Percentiles rank a stretch among this genome's conserved stretches.
phyloP scores from a whole-genome alignment of 2,329 filamentous ascomycete genomes.

The Claviceps quebecensis region DNA sequence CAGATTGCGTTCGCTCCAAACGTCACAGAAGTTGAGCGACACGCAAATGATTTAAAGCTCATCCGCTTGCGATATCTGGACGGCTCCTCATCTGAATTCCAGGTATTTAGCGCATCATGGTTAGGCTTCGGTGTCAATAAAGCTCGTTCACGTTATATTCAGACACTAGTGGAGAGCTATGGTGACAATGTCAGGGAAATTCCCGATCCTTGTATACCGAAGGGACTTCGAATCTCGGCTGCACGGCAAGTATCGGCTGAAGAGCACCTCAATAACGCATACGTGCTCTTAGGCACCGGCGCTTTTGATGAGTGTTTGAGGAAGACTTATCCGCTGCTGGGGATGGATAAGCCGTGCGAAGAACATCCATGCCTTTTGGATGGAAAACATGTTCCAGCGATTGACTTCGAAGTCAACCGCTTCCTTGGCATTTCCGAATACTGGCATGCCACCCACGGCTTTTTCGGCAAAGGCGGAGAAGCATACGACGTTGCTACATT shows the following conservation, averaged over 20 bases:
- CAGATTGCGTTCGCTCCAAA: slow-evolving; percentile 98
- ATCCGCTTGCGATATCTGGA: slow-evolving; percentile 73
- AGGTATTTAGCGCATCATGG: slow-evolving; percentile 93
- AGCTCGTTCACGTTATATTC: slow-evolving; percentile 73
- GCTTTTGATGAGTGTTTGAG: slow-evolving; percentile 73
- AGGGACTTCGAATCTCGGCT: slow-evolving; percentile 58
- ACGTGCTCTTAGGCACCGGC: slow-evolving; percentile 66
- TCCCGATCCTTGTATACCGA: slow-evolving; percentile 82
- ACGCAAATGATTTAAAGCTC: slow-evolving; percentile 77
- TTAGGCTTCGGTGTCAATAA: slow-evolving; percentile 94
- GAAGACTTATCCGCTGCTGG: slow-evolving; percentile 70
- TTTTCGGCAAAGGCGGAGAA: slow-evolving; percentile 68
- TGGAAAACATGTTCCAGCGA: slow-evolving; percentile 82
- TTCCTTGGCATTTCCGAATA: slow-evolving; percentile 97
- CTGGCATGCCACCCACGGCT: slow-evolving; percentile 95
- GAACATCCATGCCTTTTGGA: slow-evolving; percentile 81
- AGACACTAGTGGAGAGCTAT: slow-evolving; percentile 55
- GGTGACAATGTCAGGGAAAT: slow-evolving; percentile 48
- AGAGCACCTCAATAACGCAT: slow-evolving; percentile 19
- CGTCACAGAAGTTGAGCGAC: slow-evolving; percentile 73
- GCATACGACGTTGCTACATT: slow-evolving; percentile 86
- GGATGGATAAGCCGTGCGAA: slow-evolving; percentile 74
- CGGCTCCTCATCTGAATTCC: slow-evolving; percentile 65
- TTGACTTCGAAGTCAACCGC: slow-evolving; percentile 94
- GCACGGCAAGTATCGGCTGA: slow-evolving; percentile 39